Conservation (phyloP, 2,329 filamentous ascomycete genomes). For the Diaporthe citriasiana region DNA sequence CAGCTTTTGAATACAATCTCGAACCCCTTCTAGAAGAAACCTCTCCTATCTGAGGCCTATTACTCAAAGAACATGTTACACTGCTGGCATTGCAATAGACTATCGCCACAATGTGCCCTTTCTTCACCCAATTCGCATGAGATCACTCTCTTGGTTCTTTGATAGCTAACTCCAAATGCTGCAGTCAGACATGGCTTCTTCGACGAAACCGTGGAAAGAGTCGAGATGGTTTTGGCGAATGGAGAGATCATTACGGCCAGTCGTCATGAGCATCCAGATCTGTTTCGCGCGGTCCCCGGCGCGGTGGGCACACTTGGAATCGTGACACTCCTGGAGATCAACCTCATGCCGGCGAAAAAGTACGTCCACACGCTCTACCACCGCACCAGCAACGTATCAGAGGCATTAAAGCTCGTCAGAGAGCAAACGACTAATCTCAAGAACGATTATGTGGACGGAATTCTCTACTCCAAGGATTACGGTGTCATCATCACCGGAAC, state of each 20-base stretch:
- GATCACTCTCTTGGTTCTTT: too few species aligned
- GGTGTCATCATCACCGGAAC: conserved; percentile 77
- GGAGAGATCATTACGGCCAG: conserved; percentile 71
- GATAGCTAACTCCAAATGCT: too few species aligned
- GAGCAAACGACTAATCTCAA: conserved; percentile 58
- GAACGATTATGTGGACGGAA: conserved; percentile 81
- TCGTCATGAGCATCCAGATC: conserved; percentile 55
- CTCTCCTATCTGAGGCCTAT: too few species aligned
- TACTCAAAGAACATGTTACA: too few species aligned
- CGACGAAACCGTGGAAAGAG: conserved; percentile 71
- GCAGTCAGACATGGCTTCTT: conserved; percentile 81
- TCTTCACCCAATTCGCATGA: too few species aligned
- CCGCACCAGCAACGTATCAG: conserved; percentile 62
- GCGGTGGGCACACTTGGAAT: conserved; percentile 78
- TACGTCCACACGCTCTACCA: conserved; percentile 76
- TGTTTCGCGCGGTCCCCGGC: conserved; percentile 76
- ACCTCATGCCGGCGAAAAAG: conserved; percentile 70
- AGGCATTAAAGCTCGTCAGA: conserved; percentile 63
- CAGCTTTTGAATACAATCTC: too few species aligned
- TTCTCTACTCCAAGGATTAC: conserved; percentile 73
- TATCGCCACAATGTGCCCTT: too few species aligned
- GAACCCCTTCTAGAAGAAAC: too few species aligned
- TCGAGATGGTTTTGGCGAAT: conserved; percentile 79
- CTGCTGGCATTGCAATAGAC: too few species aligned
- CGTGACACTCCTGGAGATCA: conserved; percentile 76